Evolutionary conservation across 495 filamentous ascomycete genomes (phyloP).

Genomic region (Thozetella sp.): DNA sequence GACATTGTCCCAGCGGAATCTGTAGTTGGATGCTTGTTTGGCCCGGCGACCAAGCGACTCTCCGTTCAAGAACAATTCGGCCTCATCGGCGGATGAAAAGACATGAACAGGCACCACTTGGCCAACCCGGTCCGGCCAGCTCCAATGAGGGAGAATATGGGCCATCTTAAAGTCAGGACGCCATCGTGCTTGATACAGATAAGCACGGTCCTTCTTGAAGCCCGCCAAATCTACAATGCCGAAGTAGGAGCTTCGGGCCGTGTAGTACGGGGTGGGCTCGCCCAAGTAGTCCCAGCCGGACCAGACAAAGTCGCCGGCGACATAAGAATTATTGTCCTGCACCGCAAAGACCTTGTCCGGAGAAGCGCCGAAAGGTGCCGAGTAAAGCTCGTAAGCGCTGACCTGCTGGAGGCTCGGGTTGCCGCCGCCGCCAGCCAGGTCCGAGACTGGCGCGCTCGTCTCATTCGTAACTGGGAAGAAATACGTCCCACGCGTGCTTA

Average conservation of each 20-base stretch:
- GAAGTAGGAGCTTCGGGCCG: conserved; percentile 8
- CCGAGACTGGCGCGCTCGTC: conserved; percentile 25
- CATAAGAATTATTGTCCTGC: conserved; percentile 45
- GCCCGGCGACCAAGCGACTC: conserved; percentile 5
- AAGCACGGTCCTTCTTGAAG: conserved; percentile 9
- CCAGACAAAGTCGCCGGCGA: conserved; percentile 15
- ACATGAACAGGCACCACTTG: conserved; percentile 8
- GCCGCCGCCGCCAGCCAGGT: conserved; percentile 15
- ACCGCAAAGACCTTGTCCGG: conserved; percentile 48
- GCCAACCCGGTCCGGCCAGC: conserved; percentile 8
- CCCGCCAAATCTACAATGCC: conserved; percentile 9
- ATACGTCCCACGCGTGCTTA: conserved; percentile 49
- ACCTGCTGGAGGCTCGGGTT: conserved; percentile 27
- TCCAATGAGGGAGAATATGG: conserved; percentile 11
- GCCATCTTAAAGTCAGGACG: conserved; percentile 9
- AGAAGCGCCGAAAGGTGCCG: conserved; percentile 37
- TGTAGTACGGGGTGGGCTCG: conserved; percentile 9
- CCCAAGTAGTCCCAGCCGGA: conserved; percentile 9
- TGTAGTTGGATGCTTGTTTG: neutral
- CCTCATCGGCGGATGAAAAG: conserved; percentile 9
- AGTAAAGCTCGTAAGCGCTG: conserved; percentile 50
- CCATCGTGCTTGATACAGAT: conserved; percentile 10
- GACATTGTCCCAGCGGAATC: conserved; percentile 9
- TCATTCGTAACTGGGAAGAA: conserved; percentile 45
- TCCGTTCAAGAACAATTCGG: conserved; percentile 10